Base-by-base conservation (phyloP, 805 yeast species). In the Kodamaea neixiangensis region DNA sequence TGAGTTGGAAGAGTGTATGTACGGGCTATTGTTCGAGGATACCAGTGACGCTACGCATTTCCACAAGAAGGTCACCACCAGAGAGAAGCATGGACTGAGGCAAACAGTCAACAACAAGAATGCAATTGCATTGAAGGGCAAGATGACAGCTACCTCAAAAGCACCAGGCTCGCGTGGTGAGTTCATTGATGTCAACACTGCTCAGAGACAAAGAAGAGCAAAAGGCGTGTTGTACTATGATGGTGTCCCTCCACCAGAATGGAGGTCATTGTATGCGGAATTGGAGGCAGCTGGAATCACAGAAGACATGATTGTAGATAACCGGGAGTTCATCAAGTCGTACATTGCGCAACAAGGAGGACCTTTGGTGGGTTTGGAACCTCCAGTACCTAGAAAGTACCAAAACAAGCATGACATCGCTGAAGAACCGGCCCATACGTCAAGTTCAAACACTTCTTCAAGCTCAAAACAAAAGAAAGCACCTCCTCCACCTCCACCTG, bases 21-120 rank as follows among this genome's bases (percentile, higher is more conserved):
- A 84, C 9, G 99, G 98, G 0, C 74, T 94, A 18, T 69, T 94
- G 47, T 94, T 94, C 66, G 97, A 91, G 58, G 97, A 93, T 69
- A 82, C 87, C 50, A 76, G 73, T 47, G 99, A 94, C 59, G 98
- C 98, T 0, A 73, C 88, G 3, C 93, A 87, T 61, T 91, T 94
- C 72, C 77, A 73, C 66, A 93, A 92, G 66, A 78, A 90, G 54
- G 91, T 94, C 2, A 75, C 81, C 11, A 73, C 79, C 44, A 80
- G 93, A 54, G 86, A 84, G 50, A 93, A 90, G 66, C 83, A 91
- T 67, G 98, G 87, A 1, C 86, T 96, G 29, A 91, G 88, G 68
- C 87, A 86, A 53, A 94, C 99, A 0, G 75, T 84, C 11, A 84
- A 82, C 62, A 94, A 93, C 71, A 90, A 88, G 60, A 89, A 89